Evolutionary conservation across 139 green algal species (phyloP), one percentile per base, ranked within the genome.

Genomic region (Chlorella sp.): DNA sequence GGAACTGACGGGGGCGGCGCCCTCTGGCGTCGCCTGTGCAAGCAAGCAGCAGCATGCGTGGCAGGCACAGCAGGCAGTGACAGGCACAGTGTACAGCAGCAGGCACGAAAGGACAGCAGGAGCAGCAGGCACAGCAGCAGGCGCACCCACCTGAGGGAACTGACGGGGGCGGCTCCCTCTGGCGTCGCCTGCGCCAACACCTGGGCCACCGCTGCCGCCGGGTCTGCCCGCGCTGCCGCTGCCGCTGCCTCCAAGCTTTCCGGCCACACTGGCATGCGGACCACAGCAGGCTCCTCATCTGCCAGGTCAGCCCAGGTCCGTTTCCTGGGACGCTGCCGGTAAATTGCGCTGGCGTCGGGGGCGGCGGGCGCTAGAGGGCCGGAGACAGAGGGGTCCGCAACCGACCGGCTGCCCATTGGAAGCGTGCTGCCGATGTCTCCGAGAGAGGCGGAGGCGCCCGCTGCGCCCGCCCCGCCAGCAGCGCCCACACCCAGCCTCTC

Each of bases 291-390:
- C 30, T 73, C 28, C n/a, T 88, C 85, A 21, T 88, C 85, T 32
- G 85, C 85, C 85, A 88, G 69, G 42, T 88, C 85, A 71, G 85
- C 85, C 85, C 85, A 82, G 68, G 24, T 79, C 68, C 69, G 69
- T 40, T 39, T 40, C 39, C 69, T 53, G 7, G 85, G 85, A 30
- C 85, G 85, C 69, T 71, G 26, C 3, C 68, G 30, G 48, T 73
- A 82, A 4, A 82, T 16, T 9, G 69, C 64, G 40, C 30, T 21
- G 3, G 85, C 37, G 30, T 30, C 69, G 21, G 85, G 69, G 4
- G 85, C 69, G 69, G 85, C 3, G 2, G 85, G 85, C 22, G 40
- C 85, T 3, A 21, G 16, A 5, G 85, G 85, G 68, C 40, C 69
- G 3, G 66, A 39, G 14, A 39, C 84, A 16, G 37, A 24, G 21